Conservation (phyloP, 495 filamentous ascomycete genomes). For the Neurospora sp. region DNA sequence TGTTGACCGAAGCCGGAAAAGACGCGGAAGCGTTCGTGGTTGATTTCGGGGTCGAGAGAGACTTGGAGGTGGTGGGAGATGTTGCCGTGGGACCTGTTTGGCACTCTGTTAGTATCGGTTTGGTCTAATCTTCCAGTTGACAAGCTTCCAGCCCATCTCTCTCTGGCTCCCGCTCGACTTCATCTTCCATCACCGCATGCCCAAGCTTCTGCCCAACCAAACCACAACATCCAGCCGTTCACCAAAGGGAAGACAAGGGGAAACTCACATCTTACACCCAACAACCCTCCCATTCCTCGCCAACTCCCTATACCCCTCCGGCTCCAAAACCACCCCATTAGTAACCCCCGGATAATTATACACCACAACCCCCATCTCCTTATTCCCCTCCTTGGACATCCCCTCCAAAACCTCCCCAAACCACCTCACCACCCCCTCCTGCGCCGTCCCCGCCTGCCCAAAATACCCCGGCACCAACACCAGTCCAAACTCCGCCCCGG, state of each 20-base stretch:
- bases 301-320: conserved; percentile 44
- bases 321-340: conserved; percentile 46
- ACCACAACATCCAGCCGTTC: too few species aligned
- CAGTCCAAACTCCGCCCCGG: conserved; percentile 54
- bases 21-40: conserved; percentile 45
- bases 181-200: too few species aligned
- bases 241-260: too few species aligned
- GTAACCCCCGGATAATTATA: conserved; percentile 61
- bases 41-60: conserved; percentile 36
- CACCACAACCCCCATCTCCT: conserved; percentile 34
- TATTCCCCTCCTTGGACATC: too few species aligned
- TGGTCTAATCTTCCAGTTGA: too few species aligned
- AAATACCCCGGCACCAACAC: conserved; percentile 51
- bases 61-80: conserved; percentile 52
- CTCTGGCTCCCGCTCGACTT: too few species aligned
- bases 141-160: too few species aligned
- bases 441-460: conserved; percentile 27
- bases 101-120: not conserved
- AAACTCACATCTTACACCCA: conserved; percentile 48
- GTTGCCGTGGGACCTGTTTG: conserved; percentile 46
- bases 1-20: conserved; percentile 61
- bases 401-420: conserved; percentile 43
- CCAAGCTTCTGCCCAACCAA: too few species aligned
- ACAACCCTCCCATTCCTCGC: conserved; percentile 51
- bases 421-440: conserved; percentile 44